These are phyloP conservation scores for Hyphodiscus sp. DNA, from an alignment of 2,329 filamentous ascomycete genomes.

Conservation along the genomic window DNA sequence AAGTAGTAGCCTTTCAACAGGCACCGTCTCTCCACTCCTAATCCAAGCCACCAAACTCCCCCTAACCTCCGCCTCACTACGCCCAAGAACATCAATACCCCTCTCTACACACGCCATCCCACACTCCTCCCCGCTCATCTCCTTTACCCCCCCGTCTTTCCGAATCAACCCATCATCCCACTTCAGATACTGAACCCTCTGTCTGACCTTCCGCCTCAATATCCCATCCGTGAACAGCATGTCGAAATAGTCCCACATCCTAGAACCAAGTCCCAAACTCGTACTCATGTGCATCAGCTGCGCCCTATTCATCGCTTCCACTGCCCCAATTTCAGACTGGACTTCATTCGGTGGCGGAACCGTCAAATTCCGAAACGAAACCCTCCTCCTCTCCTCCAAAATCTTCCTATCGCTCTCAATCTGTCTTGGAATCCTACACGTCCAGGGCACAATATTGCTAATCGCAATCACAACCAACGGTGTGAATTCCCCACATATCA, in stretches of 20 bases:
- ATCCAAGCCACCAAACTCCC: slow-evolving; percentile 35
- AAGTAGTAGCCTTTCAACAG: slow-evolving; percentile 27
- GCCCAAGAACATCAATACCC: slow-evolving; percentile 50
- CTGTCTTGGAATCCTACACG: slow-evolving; percentile 78
- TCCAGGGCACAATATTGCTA: slow-evolving; percentile 65
- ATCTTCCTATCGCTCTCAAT: slow-evolving; percentile 49
- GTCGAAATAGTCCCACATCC: slow-evolving; percentile 39
- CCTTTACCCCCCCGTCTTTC: slow-evolving; percentile 52
- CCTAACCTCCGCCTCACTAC: slow-evolving; percentile 31
- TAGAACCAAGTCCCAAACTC: slow-evolving; percentile 35
- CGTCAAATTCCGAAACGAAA: slow-evolving; percentile 40
- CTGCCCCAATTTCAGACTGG: slow-evolving; percentile 18
- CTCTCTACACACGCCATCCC: slow-evolving; percentile 64
- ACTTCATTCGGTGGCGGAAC: slow-evolving; percentile 11
- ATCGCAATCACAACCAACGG: slow-evolving; percentile 71
- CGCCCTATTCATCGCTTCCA: slow-evolving; percentile 32
- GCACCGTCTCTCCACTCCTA: slow-evolving; percentile 28
- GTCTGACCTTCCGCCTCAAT: slow-evolving; percentile 46
- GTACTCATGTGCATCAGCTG: slow-evolving; percentile 36
- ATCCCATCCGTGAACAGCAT: slow-evolving; percentile 33
- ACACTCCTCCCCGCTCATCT: slow-evolving; percentile 58
- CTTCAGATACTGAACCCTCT: slow-evolving; percentile 56
- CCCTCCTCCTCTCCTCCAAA: slow-evolving; percentile 45
- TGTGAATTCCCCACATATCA: slow-evolving; percentile 81
- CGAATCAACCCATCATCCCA: slow-evolving; percentile 65